Conservation (phyloP, 2,329 filamentous ascomycete genomes). For the Colletotrichum sublineola region DNA sequence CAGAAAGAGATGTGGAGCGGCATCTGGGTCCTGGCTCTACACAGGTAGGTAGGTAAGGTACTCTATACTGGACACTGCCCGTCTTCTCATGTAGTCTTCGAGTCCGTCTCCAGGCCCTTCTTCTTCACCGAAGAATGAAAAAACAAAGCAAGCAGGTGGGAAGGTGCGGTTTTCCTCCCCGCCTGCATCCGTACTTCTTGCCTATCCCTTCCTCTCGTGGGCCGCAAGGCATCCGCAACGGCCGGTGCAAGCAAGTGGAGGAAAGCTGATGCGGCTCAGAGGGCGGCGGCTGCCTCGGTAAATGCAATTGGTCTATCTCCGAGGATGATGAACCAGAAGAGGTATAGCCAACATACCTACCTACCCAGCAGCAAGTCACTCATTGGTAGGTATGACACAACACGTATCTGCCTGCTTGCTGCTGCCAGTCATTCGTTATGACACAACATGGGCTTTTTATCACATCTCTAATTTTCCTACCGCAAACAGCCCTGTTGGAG, state of each 20-base stretch:
- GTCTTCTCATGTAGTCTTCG: not conserved
- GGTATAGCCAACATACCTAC: not conserved
- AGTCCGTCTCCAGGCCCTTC: not conserved
- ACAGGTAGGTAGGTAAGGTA: not conserved
- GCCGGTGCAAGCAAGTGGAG: not conserved
- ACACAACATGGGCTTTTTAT: not conserved
- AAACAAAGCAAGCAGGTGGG: not conserved
- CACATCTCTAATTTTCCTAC: not conserved
- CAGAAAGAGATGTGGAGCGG: not conserved
- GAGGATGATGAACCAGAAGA: not conserved
- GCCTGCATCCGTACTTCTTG: not conserved
- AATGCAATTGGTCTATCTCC: not conserved
- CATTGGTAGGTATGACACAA: no score
- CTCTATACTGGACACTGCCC: not conserved
- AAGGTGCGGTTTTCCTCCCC: not conserved
- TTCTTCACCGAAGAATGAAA: not conserved
- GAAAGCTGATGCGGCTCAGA: constrained; percentile 9
- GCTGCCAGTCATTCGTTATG: not conserved
- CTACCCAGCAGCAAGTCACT: no score
- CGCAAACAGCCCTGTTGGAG: not conserved
- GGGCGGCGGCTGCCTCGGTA: constrained; percentile 2
- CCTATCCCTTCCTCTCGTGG: not conserved
- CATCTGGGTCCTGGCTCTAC: not conserved
- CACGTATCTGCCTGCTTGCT: no score
- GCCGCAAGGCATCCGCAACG: not conserved